phyloP scores from a whole-genome alignment of 75 land plant species.

The Pseudotsuga menziesii region DNA sequence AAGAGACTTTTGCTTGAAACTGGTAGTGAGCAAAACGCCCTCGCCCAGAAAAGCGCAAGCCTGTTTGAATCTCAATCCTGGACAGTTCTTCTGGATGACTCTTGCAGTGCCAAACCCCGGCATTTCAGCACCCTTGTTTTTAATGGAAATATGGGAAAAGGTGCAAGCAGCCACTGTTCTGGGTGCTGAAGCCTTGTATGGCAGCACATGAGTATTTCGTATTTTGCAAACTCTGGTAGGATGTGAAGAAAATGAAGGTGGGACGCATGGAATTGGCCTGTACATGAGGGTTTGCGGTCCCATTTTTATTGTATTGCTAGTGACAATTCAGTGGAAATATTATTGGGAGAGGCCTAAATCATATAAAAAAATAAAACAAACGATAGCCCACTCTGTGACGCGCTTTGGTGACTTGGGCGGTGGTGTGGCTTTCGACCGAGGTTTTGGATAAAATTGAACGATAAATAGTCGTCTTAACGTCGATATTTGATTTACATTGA shows the following conservation, averaged over 20 bases:
- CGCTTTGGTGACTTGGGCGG: too few relatives aligned
- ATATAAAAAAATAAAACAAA: too few relatives aligned
- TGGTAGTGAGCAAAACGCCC: not conserved
- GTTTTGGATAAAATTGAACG: too few relatives aligned
- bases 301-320: not conserved
- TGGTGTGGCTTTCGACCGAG: too few relatives aligned
- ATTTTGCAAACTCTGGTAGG: not conserved
- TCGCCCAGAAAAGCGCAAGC: not conserved
- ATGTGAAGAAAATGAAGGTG: conserved; percentile 1
- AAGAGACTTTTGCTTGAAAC: not conserved
- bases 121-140: not conserved
- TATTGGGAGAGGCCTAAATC: too few relatives aligned
- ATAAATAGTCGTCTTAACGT: too few relatives aligned
- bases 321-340: too few relatives aligned
- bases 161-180: not conserved
- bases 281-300: conserved; percentile 1
- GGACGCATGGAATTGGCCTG: conserved; percentile 1
- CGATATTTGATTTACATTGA: too few relatives aligned
- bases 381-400: too few relatives aligned
- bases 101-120: not conserved
- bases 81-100: not conserved
- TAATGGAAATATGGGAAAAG: not conserved
- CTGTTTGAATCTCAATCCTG: not conserved
- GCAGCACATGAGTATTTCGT: not conserved
- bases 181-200: not conserved